phyloP scores from a whole-genome alignment of 1,284 basidiomycete genomes.

The Erythrobasidium hasegawianum region DNA sequence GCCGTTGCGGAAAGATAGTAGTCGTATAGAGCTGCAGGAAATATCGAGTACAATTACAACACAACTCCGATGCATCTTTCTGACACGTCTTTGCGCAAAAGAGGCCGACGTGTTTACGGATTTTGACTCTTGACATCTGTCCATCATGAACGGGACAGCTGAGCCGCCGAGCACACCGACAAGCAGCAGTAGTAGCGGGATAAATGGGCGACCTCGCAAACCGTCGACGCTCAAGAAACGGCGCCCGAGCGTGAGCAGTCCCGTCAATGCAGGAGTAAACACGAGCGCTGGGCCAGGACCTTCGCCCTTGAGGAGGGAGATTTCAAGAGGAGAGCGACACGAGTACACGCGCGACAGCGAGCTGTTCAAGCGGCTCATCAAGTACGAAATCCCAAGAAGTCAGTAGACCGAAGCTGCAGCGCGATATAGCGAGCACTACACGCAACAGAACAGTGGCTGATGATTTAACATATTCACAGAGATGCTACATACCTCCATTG shows the following conservation, averaged over 20 bases:
- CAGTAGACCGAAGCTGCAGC: neutral
- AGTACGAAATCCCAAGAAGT: slow-evolving; percentile 30
- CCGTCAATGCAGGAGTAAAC: neutral
- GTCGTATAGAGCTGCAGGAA: no score
- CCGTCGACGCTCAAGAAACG: slow-evolving; percentile 33
- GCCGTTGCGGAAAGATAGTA: no score
- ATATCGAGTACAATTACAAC: no score
- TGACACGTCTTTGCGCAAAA: no score
- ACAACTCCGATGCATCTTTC: no score
- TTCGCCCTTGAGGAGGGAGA: slow-evolving; percentile 24
- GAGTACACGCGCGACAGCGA: slow-evolving; percentile 3
- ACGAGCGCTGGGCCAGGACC: slow-evolving; percentile 28
- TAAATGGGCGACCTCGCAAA: slow-evolving; percentile 4
- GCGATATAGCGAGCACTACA: neutral
- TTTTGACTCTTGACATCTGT: no score
- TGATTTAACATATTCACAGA: neutral
- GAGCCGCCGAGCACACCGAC: slow-evolving; percentile 29
- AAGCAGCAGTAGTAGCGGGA: neutral
- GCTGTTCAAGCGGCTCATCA: slow-evolving; percentile 25
- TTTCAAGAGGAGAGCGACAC: slow-evolving; percentile 2
- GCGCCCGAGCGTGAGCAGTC: slow-evolving; percentile 14
- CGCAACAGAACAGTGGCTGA: neutral
- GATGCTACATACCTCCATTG: slow-evolving; percentile 31
- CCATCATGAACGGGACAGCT: slow-evolving; percentile 16
- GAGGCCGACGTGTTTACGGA: no score